Base-by-base conservation (phyloP, 805 yeast genomes). In the Candida mattraensis region DNA sequence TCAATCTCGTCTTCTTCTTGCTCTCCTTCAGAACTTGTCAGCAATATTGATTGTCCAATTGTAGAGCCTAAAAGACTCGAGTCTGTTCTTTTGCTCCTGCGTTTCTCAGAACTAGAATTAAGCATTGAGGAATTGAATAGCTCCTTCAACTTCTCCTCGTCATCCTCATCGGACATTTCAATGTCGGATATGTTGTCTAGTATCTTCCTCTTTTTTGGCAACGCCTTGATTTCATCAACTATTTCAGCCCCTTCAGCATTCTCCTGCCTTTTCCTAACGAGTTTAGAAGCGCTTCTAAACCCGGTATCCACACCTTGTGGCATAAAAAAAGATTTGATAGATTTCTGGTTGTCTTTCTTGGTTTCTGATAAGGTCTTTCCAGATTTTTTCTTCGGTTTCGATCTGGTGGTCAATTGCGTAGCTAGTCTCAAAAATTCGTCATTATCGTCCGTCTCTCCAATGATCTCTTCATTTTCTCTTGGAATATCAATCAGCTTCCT, bases 281-380 rank as follows among this genome's bases (percentile, higher is more conserved):
- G 47, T 4, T 57, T 56, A 2, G 75, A 67, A 1, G 78, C 87
- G 15, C 63, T 61, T 23, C 65, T 64, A 46, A 84, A 83, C 0
- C 87, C 89, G 0, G 80, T 72, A 25, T 70, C 74, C 5, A 77
- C 89, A 49, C 77, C 69, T 45, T 80, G 84, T 0, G 93, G 93
- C 86, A 83, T 78, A 55, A 78, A 79, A 44, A 83, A 83, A 28
- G 60, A 63, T 54, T 81, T 55, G 38, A 40, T 40, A 17, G 36
- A 20, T 18, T 39, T 47, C 41, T 51, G 48, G 16, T 29, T 28
- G 19, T 20, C 15, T 9, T 38, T 32, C 9, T 13, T 34, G 5
- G 19, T 29, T 12, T 30, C 34, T 7, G 23, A 27, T 9, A 33
- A 28, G 31, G 33, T 35, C 32, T 35, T 32, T 8, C 31, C 18